A percentile compares a stretch with the other conserved stretches of the same genome.
Conservation (phyloP, 306 rosid genomes). For the Acacia acuminata region DNA sequence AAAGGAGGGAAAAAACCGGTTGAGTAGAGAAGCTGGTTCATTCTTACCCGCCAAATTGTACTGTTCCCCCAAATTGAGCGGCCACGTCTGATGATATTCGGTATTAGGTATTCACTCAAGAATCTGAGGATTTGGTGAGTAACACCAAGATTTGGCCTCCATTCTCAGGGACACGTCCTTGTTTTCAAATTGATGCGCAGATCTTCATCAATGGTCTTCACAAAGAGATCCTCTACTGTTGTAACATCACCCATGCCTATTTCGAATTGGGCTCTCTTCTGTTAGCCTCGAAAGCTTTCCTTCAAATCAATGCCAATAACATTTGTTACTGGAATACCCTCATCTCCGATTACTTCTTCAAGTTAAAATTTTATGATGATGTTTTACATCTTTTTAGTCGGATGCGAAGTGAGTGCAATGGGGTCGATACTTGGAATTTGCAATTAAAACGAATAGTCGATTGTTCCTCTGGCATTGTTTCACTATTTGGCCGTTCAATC, state of each 20-base stretch:
- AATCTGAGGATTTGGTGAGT: too few species aligned
- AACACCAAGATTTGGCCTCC: too few species aligned
- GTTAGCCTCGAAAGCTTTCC: conserved; percentile 23
- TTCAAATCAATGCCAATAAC: conserved; percentile 10
- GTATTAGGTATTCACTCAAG: too few species aligned
- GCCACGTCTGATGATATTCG: too few species aligned
- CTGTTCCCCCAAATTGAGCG: too few species aligned
- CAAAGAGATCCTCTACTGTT: conserved; percentile 20
- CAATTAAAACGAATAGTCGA: conserved; percentile 18
- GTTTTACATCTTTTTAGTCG: conserved; percentile 15
- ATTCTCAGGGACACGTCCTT: too few species aligned
- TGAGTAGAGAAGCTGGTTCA: too few species aligned
- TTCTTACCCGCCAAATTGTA: too few species aligned
- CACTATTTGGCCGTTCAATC: conserved; percentile 24
- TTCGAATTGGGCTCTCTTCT: conserved; percentile 29
- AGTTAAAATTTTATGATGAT: not conserved
- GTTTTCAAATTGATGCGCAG: too few species aligned
- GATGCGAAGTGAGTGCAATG: conserved; percentile 14
- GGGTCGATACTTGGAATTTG: conserved; percentile 24
- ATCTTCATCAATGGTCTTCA: conserved; percentile 12
- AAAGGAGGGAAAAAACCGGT: too few species aligned
- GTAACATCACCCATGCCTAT: conserved; percentile 23
- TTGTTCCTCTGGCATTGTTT: conserved; percentile 18
- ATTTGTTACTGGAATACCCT: conserved; percentile 31
- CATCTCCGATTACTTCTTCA: conserved; percentile 23